Conservation (phyloP, 768 basidiomycete genomes). For the Boletus vermiculosoides region DNA sequence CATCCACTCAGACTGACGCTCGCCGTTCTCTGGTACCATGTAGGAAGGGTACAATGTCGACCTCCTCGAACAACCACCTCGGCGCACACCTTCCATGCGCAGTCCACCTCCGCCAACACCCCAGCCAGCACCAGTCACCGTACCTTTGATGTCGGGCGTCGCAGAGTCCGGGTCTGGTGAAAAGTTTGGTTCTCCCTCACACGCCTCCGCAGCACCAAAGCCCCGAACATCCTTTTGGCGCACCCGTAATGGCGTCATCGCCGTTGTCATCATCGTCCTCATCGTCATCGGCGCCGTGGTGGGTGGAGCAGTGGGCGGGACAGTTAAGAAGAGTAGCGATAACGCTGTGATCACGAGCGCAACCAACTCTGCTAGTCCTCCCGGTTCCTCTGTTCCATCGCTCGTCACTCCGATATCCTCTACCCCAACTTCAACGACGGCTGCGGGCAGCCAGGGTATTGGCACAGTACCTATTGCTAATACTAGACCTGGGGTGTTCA, state of each 20-base stretch:
- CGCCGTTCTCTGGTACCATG: neutral
- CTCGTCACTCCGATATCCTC: neutral
- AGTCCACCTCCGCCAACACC: conserved; percentile 9
- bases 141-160: conserved; percentile 5
- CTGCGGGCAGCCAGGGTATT: neutral
- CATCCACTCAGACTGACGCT: neutral
- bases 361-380: neutral
- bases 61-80: conserved; percentile 34
- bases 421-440: no score
- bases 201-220: neutral
- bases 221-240: conserved; percentile 45
- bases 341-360: neutral
- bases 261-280: conserved; percentile 37
- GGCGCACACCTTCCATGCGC: conserved; percentile 24
- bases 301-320: conserved; percentile 60
- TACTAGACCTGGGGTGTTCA: neutral
- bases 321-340: conserved; percentile 30
- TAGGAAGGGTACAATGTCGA: conserved; percentile 58
- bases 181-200: conserved; percentile 3
- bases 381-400: neutral
- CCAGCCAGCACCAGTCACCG: conserved; percentile 14
- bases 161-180: conserved; percentile 16
- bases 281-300: conserved; percentile 51
- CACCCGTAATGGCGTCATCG: conserved; percentile 43
- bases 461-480: neutral